These are phyloP conservation scores for Suillus plorans DNA, from an alignment of 768 basidiomycete genomes.

Conservation along the genomic window DNA sequence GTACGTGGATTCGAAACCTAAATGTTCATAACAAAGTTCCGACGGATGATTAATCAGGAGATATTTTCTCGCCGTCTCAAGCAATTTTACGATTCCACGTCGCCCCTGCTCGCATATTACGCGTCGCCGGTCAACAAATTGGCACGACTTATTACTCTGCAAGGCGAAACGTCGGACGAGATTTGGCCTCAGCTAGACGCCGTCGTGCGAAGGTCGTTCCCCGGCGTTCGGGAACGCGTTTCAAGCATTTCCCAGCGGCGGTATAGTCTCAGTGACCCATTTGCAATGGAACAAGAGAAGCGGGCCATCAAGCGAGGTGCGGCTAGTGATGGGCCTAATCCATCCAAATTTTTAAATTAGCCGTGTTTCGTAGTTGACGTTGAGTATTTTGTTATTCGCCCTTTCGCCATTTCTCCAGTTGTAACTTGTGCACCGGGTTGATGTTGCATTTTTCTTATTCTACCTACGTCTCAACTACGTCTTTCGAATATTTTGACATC, in stretches of 20 bases:
- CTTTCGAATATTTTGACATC: not conserved
- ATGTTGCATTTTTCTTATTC: not conserved
- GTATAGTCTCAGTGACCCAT: conserved; percentile 55
- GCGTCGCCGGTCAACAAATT: conserved; percentile 35
- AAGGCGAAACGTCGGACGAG: conserved; percentile 79
- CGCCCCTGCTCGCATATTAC: conserved; percentile 80
- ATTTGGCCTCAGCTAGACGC: conserved; percentile 85
- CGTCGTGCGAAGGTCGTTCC: conserved; percentile 56
- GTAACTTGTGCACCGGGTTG: not conserved
- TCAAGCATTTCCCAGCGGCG: conserved; percentile 42
- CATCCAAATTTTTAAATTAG: not conserved
- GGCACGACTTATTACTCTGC: conserved; percentile 53
- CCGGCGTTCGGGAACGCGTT: conserved; percentile 52
- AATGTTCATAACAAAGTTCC: conserved; percentile 1
- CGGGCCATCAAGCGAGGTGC: conserved; percentile 14
- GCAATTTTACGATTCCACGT: conserved; percentile 77
- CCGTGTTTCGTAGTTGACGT: not conserved
- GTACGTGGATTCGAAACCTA: conserved; percentile 44
- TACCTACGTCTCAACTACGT: not conserved
- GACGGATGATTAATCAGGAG: conserved; percentile 47
- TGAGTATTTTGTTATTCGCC: not conserved
- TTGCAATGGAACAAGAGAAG: conserved; percentile 33
- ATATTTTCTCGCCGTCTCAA: conserved; percentile 73
- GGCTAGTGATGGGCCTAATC: conserved; percentile 11
- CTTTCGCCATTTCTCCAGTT: not conserved